Evolutionary conservation across 352 stramenopile genomes (phyloP).

Genomic region (Thalassiosira allenii): DNA sequence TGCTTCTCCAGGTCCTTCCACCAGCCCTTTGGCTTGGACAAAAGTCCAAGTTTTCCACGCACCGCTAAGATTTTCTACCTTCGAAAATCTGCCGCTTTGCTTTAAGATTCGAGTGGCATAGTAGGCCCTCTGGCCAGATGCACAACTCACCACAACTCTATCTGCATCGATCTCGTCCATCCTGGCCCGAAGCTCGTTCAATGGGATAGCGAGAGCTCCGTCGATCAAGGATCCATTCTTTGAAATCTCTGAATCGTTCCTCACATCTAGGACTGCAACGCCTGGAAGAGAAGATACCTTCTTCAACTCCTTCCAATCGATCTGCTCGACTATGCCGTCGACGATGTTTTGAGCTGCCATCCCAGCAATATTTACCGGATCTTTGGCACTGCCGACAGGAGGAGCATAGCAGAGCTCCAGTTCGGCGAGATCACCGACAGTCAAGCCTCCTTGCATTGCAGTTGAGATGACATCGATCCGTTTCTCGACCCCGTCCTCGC

Average conservation of each 20-base stretch:
- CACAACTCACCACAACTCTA: conserved; percentile 66
- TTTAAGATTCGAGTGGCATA: conserved; percentile 73
- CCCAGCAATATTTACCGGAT: conserved; percentile 83
- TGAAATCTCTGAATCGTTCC: conserved; percentile 62
- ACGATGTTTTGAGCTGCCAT: conserved; percentile 79
- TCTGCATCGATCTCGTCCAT: conserved; percentile 64
- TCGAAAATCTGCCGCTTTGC: conserved; percentile 63
- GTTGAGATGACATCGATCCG: conserved; percentile 84
- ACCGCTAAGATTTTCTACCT: conserved; percentile 70
- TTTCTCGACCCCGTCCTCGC: conserved; percentile 84
- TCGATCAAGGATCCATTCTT: conserved; percentile 55
- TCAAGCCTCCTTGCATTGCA: conserved; percentile 74
- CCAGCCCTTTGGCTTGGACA: no score
- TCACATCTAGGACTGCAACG: conserved; percentile 69
- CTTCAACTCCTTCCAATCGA: conserved; percentile 73
- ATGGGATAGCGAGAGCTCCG: conserved; percentile 66
- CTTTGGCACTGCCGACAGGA: conserved; percentile 78
- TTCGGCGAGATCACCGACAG: conserved; percentile 75
- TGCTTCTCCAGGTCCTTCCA: no score
- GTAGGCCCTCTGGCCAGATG: conserved; percentile 70
- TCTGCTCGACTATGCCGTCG: conserved; percentile 71
- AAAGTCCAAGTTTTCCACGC: conserved; percentile 73
- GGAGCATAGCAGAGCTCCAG: conserved; percentile 84
- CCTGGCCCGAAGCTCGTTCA: conserved; percentile 58
- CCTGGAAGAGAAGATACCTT: conserved; percentile 27